phyloP scores from a whole-genome alignment of 1,139 yeast genomes.

The Yamadazyma atlantica region DNA sequence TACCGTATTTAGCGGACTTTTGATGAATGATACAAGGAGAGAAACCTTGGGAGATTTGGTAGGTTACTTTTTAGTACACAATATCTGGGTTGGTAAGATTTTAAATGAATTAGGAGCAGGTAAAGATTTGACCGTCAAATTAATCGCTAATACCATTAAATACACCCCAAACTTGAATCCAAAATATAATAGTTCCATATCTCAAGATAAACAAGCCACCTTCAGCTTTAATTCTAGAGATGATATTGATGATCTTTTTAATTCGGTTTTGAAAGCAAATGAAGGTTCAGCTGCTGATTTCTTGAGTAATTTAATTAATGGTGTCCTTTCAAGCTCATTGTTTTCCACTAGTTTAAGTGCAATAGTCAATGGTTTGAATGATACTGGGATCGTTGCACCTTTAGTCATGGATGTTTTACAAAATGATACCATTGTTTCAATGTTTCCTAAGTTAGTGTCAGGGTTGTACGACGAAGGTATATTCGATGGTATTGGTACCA shows the following conservation, averaged over 20 bases:
- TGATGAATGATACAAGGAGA: constrained; percentile 31
- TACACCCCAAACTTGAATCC: constrained; percentile 27
- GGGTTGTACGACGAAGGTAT: constrained; percentile 36
- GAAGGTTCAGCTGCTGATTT: constrained; percentile 38
- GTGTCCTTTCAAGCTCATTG: constrained; percentile 26
- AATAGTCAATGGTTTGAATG: constrained; percentile 31
- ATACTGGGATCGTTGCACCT: constrained; percentile 32
- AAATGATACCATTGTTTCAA: constrained; percentile 23
- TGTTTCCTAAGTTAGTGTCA: constrained; percentile 24
- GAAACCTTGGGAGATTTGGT: constrained; percentile 21
- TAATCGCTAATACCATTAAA: constrained; percentile 26
- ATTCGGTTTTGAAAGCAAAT: constrained; percentile 8
- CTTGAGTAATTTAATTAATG: constrained; percentile 30
- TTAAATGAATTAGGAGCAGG: constrained; percentile 36
- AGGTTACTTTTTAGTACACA: constrained; percentile 25
- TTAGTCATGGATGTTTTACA: constrained; percentile 26
- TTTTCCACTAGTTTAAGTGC: constrained; percentile 24
- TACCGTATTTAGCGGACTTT: constrained; percentile 23
- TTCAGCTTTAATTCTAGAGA: constrained; percentile 13
- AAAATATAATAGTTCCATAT: constrained; percentile 14
- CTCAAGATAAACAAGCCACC: constrained; percentile 15
- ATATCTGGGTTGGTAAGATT: constrained; percentile 29
- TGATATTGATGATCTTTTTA: constrained; percentile 6
- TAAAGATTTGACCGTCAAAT: constrained; percentile 25
- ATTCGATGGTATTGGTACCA: constrained; percentile 29